Base-by-base conservation (phyloP, 768 basidiomycete species). In the Mycena filopes region DNA sequence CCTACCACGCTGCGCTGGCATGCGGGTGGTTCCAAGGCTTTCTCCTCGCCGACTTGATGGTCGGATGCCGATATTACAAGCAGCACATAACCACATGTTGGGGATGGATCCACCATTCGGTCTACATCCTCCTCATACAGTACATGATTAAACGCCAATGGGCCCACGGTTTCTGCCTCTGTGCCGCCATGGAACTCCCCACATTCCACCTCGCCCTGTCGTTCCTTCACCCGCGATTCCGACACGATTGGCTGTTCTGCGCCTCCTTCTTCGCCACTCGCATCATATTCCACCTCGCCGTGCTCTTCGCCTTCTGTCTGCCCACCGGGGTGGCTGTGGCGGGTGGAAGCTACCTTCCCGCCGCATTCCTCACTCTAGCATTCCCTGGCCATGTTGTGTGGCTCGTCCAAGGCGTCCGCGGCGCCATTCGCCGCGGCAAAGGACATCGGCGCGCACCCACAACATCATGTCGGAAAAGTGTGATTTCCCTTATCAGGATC, bases 101-200 rank as follows among this genome's bases (percentile, higher is more conserved):
- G n/a, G 86, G 86, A 4, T 87, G 86, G 86, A 76, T 85, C 23
- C 86, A 87, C 55, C 83, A 85, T 68, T 67, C 76, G 1, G 64
- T 78, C 28, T 85, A 86, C 66, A 71, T 85, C 59, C 68, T 75
- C 46, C 69, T 86, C 12, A 78, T 83, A 63, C 76, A 83, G 26
- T 72, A 82, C 62, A 68, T 79, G 3, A 73, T 82, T 20, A 72
- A 77, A 26, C 65, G 68, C 15, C 69, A 64, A 10, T 81, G 78
- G 76, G 70, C 79, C 4, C 79, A 81, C 28, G 72, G 85, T 16
- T 87, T 88, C 71, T 74, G 78, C 26, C 72, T 86, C 16, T 76
- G 73, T 26, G 78, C 79, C 0, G 61, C 82, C 23, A 85, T 87
- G 86, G 87, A 87, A 78, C 51, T 65, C 25, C 64, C 64, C 23